Evolutionary conservation across 139 green algal genomes (phyloP).

Genomic region (Coccomyxa sp.): DNA sequence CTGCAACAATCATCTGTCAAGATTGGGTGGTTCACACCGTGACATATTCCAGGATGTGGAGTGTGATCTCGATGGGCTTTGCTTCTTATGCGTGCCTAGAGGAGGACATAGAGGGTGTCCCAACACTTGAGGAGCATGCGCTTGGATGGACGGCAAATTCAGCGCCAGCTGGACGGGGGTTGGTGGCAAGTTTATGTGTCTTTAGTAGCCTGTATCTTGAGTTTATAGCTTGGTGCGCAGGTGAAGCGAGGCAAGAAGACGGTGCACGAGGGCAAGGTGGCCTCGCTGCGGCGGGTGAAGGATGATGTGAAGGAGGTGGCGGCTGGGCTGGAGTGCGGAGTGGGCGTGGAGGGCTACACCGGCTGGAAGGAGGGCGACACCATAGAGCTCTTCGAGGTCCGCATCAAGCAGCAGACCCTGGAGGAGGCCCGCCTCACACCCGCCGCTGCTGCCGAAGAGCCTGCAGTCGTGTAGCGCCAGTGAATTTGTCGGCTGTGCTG

Average conservation of each 20-base stretch:
- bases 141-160: too few species aligned
- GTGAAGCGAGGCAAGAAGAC: slow-evolving; percentile 59
- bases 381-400: slow-evolving; percentile 38
- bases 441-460: neutral
- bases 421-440: slow-evolving; percentile 30
- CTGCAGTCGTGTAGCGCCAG: neutral
- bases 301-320: slow-evolving; percentile 88
- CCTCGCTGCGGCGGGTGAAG: slow-evolving; percentile 84
- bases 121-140: too few species aligned
- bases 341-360: slow-evolving; percentile 61
- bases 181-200: neutral
- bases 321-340: slow-evolving; percentile 76
- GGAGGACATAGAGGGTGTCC: too few species aligned
- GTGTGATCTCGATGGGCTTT: too few species aligned
- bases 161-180: too few species aligned
- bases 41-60: too few species aligned
- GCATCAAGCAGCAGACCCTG: slow-evolving; percentile 35
- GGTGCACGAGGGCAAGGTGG: slow-evolving; percentile 74
- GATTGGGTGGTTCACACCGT: too few species aligned
- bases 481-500: too few species aligned
- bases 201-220: neutral
- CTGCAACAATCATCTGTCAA: too few species aligned
- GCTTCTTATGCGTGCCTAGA: too few species aligned
- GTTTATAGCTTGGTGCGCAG: neutral
- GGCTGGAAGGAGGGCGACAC: slow-evolving; percentile 67